Evolutionary conservation across 2,329 filamentous ascomycete genomes (phyloP).

Genomic region (Sclerotinia nivalis): DNA sequence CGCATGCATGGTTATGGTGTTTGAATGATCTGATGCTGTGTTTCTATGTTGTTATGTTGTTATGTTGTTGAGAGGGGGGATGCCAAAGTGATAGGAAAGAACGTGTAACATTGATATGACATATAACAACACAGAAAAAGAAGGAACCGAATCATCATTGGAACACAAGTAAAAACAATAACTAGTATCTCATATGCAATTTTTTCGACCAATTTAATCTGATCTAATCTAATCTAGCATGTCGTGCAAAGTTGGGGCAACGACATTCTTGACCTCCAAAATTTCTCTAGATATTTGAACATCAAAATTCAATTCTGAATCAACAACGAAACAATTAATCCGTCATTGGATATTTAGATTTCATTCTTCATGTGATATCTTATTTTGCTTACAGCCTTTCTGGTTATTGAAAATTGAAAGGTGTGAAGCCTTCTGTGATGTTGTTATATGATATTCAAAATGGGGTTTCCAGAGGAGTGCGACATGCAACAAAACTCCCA

Average conservation of each 20-base stretch:
- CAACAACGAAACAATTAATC: background rate
- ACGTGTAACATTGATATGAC: background rate
- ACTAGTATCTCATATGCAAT: background rate
- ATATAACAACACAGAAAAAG: background rate
- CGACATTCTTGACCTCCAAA: background rate
- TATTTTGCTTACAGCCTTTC: background rate
- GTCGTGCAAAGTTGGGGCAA: background rate
- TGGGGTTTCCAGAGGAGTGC: background rate
- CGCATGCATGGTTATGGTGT: background rate
- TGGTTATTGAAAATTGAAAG: background rate
- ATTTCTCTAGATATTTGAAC: background rate
- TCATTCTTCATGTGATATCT: background rate
- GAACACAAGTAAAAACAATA: background rate
- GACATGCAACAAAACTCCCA: background rate
- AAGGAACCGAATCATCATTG: background rate
- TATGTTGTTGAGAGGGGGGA: background rate
- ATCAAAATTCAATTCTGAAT: background rate
- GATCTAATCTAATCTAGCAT: background rate
- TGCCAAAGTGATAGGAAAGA: background rate
- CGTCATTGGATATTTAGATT: background rate
- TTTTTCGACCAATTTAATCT: background rate
- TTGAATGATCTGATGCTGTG: background rate
- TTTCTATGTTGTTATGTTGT: background rate
- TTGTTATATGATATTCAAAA: background rate
- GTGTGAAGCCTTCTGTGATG: background rate